Evolutionary conservation across 768 basidiomycete genomes (phyloP).

Genomic region (Mycena albidolilacea): DNA sequence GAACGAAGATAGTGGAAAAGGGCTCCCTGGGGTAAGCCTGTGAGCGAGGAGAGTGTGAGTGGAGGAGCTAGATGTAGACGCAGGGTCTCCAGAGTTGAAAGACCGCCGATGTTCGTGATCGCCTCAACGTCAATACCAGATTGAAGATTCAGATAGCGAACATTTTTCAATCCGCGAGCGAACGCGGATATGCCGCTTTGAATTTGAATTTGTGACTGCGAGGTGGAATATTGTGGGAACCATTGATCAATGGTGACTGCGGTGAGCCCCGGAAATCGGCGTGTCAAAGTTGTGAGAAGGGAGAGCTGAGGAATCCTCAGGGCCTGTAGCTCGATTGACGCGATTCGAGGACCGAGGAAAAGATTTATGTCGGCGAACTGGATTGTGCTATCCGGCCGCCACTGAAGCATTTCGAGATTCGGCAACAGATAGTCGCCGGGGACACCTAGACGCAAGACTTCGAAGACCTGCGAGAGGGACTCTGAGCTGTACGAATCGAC

Average conservation of each 20-base stretch:
- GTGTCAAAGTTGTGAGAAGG: neutral
- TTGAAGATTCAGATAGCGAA: neutral
- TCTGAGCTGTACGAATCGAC: neutral
- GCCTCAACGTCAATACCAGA: neutral
- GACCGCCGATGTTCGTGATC: neutral
- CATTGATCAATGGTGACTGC: neutral
- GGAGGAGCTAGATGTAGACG: neutral
- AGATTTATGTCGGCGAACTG: neutral
- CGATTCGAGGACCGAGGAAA: neutral
- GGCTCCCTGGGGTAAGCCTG: neutral
- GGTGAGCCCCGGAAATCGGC: neutral
- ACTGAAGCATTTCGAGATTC: neutral
- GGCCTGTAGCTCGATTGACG: neutral
- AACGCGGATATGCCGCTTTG: neutral
- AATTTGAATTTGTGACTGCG: neutral
- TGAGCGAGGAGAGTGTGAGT: neutral
- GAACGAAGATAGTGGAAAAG: neutral
- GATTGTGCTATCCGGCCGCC: neutral
- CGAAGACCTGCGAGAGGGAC: neutral
- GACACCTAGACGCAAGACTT: neutral
- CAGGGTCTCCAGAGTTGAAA: neutral
- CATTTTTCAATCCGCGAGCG: neutral
- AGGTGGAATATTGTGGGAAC: neutral
- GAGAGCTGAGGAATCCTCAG: neutral
- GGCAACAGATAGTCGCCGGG: neutral